A percentile compares a stretch with the other conserved stretches of the same genome.
These are phyloP conservation scores for Phytophthora pini DNA, from an alignment of 352 stramenopile species.

Conservation along the genomic window DNA sequence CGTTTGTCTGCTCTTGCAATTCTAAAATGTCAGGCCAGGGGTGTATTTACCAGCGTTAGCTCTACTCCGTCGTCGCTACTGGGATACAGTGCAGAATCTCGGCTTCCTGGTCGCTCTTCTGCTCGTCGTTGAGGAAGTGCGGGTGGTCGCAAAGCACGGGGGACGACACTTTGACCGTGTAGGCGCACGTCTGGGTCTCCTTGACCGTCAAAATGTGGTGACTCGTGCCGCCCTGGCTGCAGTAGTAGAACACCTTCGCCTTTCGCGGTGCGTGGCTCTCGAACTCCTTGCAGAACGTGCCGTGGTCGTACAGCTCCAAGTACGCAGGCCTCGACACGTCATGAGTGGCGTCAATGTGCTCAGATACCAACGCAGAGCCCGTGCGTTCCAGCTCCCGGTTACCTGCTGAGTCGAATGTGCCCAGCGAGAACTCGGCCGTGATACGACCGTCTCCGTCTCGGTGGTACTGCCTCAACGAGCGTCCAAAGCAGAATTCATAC, in stretches of 20 bases:
- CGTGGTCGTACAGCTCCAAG: slow-evolving; percentile 71
- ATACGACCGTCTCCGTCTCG: slow-evolving; percentile 69
- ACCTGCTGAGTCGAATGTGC: slow-evolving; percentile 51
- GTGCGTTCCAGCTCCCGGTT: slow-evolving; percentile 58
- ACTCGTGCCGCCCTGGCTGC: slow-evolving; percentile 64
- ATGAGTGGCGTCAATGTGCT: slow-evolving; percentile 83
- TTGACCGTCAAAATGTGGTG: slow-evolving; percentile 82
- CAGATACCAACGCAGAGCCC: slow-evolving; percentile 60
- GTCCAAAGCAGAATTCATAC: slow-evolving; percentile 85
- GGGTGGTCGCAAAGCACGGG: slow-evolving; percentile 81
- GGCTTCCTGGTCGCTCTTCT: slow-evolving; percentile 53
- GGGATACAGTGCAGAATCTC: slow-evolving; percentile 83
- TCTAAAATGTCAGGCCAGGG: too few relatives aligned
- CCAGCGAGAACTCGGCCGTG: slow-evolving; percentile 74
- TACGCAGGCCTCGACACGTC: slow-evolving; percentile 74
- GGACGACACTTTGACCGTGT: slow-evolving; percentile 83
- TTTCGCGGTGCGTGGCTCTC: slow-evolving; percentile 64
- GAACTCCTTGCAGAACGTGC: slow-evolving; percentile 80
- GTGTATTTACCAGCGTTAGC: background rate
- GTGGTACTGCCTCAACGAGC: slow-evolving; percentile 77
- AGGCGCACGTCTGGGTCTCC: slow-evolving; percentile 85
- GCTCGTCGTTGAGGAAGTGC: slow-evolving; percentile 80
- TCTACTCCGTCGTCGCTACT: slow-evolving; percentile 12
- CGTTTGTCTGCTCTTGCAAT: too few relatives aligned
- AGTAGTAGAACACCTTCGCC: slow-evolving; percentile 79